phyloP scores from a whole-genome alignment of 2,329 filamentous ascomycete species.

The Colletotrichum somersetense region DNA sequence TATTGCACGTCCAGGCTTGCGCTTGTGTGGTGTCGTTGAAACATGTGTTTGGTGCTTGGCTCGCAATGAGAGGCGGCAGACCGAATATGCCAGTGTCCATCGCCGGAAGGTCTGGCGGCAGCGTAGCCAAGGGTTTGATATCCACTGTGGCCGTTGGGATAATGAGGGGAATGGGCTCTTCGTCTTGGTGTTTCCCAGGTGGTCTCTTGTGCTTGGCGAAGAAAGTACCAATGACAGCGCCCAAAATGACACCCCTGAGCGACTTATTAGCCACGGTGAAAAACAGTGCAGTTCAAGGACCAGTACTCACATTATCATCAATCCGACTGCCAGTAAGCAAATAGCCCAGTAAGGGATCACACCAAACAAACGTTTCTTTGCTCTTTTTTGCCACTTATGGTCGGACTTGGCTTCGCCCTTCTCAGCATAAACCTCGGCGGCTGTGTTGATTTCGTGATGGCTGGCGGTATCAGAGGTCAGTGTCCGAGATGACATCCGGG shows the following conservation, averaged over 20 bases:
- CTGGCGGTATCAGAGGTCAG: conserved; percentile 62
- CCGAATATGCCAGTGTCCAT: conserved; percentile 68
- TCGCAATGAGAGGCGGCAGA: conserved; percentile 66
- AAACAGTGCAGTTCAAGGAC: no score
- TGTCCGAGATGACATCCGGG: conserved; percentile 66
- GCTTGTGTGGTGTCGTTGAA: conserved; percentile 66
- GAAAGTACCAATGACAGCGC: conserved; percentile 67
- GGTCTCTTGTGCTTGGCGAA: conserved; percentile 51
- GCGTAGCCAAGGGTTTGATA: conserved; percentile 62
- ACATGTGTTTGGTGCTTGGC: conserved; percentile 66
- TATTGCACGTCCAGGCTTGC: conserved; percentile 74
- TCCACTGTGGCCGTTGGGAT: conserved; percentile 59
- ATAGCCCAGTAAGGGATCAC: conserved; percentile 74
- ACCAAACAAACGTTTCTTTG: conserved; percentile 68
- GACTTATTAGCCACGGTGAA: not conserved
- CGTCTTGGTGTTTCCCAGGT: conserved; percentile 43
- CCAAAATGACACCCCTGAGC: conserved; percentile 62
- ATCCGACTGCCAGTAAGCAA: conserved; percentile 60
- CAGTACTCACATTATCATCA: conserved; percentile 59
- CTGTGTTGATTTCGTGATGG: conserved; percentile 67
- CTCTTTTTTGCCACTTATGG: conserved; percentile 62
- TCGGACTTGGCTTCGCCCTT: conserved; percentile 57
- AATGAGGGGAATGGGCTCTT: conserved; percentile 49
- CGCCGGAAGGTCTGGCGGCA: conserved; percentile 63
- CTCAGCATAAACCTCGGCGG: conserved; percentile 59